phyloP scores from a whole-genome alignment of 2,329 filamentous ascomycete species.

The Furcasterigmium furcatum region DNA sequence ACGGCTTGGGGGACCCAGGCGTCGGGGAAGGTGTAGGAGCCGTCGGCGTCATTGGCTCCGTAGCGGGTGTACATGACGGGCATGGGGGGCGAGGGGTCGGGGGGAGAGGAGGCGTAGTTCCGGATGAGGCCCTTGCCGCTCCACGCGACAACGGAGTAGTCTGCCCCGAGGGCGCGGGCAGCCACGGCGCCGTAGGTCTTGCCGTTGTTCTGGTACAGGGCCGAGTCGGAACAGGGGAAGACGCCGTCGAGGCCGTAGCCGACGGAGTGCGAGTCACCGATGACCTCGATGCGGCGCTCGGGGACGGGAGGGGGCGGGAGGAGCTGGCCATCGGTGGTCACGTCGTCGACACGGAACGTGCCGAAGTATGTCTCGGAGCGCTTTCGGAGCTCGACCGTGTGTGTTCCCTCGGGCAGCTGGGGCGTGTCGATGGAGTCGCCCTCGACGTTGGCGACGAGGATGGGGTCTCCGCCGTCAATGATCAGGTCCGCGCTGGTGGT shows the following conservation, averaged over 20 bases:
- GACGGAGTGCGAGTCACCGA: constrained; percentile 41
- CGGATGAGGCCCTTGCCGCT: constrained; percentile 38
- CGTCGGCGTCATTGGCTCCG: constrained; percentile 32
- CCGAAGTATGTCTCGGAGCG: constrained; percentile 32
- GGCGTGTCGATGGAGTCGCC: constrained; percentile 25
- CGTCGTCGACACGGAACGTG: constrained; percentile 9
- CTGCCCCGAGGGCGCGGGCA: constrained; percentile 33
- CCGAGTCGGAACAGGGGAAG: constrained; percentile 33
- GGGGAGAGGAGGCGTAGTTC: constrained; percentile 27
- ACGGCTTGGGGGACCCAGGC: constrained; percentile 26
- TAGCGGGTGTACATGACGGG: constrained; percentile 37
- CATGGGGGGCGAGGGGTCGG: constrained; percentile 29
- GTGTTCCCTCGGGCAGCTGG: constrained; percentile 23
- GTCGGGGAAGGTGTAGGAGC: constrained; percentile 31
- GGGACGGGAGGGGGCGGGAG: constrained; percentile 14
- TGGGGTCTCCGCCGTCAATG: constrained; percentile 24
- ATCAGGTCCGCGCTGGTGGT: constrained; percentile 27
- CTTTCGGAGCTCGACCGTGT: constrained; percentile 33
- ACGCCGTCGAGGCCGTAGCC: constrained; percentile 39
- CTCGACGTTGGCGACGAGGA: constrained; percentile 22
- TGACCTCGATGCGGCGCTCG: constrained; percentile 35
- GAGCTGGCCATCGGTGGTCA: constrained; percentile 22
- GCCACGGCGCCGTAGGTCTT: constrained; percentile 39
- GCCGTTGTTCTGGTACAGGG: constrained; percentile 32
- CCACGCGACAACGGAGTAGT: constrained; percentile 40